A percentile compares a stretch with the other conserved stretches of the same genome.
These are phyloP conservation scores for Penicillium dipodomyicola DNA, from an alignment of 495 filamentous ascomycete species.

Conservation along the genomic window DNA sequence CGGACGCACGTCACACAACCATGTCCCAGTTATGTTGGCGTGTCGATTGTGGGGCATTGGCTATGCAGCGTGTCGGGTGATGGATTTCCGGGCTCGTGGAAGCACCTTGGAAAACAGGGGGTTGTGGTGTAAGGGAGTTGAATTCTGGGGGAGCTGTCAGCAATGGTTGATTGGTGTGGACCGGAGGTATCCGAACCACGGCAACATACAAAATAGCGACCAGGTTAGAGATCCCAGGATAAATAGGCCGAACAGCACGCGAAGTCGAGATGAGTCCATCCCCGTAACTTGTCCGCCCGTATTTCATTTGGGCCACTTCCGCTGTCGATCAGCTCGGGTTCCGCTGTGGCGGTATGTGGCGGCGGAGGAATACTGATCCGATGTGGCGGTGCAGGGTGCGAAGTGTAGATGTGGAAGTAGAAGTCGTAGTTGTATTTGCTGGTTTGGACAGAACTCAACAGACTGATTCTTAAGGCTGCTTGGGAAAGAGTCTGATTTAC, in stretches of 20 bases:
- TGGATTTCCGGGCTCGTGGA: slow-evolving; percentile 3
- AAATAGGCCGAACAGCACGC: slow-evolving; percentile 7
- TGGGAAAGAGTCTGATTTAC: too few relatives aligned
- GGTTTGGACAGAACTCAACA: neutral
- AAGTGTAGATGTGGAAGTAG: neutral
- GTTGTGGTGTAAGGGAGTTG: slow-evolving; percentile 14
- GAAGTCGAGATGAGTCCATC: slow-evolving; percentile 13
- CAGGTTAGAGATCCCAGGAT: slow-evolving; percentile 2
- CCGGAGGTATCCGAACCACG: neutral
- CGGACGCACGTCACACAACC: slow-evolving; percentile 34
- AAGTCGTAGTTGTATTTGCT: too few relatives aligned
- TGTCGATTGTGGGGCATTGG: slow-evolving; percentile 25
- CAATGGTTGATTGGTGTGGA: slow-evolving; percentile 2
- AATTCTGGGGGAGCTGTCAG: slow-evolving; percentile 16
- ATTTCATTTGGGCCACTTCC: slow-evolving; percentile 35
- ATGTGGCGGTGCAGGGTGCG: slow-evolving; percentile 35
- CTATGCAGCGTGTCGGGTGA: slow-evolving; percentile 12
- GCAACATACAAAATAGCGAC: slow-evolving; percentile 5
- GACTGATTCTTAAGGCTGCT: neutral
- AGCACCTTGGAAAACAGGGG: slow-evolving; percentile 25
- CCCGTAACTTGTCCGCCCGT: slow-evolving; percentile 20
- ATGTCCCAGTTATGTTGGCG: slow-evolving; percentile 26
- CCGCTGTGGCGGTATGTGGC: slow-evolving; percentile 27
- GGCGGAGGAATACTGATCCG: slow-evolving; percentile 39
- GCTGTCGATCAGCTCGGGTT: slow-evolving; percentile 36